Conservation (phyloP, 257 asterid genomes). For the Solanum rostratum region DNA sequence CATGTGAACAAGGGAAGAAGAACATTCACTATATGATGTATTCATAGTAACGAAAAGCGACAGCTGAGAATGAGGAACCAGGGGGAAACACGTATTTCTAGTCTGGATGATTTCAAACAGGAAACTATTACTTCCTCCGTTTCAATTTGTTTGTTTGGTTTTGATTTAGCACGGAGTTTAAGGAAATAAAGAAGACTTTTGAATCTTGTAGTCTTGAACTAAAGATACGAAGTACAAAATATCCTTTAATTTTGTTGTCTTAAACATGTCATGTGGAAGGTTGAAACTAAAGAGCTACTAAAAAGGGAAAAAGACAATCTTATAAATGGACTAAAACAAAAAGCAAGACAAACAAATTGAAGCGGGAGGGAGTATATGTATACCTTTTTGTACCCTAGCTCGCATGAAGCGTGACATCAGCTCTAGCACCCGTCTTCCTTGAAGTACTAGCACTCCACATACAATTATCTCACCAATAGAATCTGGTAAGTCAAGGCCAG, state of each 20-base stretch:
- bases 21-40: not conserved
- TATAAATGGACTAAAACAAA: not conserved
- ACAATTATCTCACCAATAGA: constrained; percentile 88
- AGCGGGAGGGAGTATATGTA: not conserved
- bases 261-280: not conserved
- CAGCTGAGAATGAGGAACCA: not conserved
- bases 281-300: not conserved
- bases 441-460: constrained; percentile 78
- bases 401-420: constrained; percentile 86
- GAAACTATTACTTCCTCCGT: not conserved
- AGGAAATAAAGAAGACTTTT: not conserved
- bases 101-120: not conserved
- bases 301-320: not conserved
- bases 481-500: constrained; percentile 95
- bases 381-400: constrained; percentile 84
- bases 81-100: not conserved
- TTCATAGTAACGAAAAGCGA: not conserved
- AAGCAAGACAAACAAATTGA: not conserved
- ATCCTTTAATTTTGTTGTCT: not conserved
- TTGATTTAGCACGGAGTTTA: not conserved
- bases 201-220: not conserved
- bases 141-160: not conserved
- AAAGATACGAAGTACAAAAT: not conserved
- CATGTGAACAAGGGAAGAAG: not conserved
- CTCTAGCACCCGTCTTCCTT: constrained; percentile 77